Percentiles rank a stretch among this genome's conserved stretches.
Conservation (phyloP, 176 grass and related monocot species). For the Bothriochloa decipiens region DNA sequence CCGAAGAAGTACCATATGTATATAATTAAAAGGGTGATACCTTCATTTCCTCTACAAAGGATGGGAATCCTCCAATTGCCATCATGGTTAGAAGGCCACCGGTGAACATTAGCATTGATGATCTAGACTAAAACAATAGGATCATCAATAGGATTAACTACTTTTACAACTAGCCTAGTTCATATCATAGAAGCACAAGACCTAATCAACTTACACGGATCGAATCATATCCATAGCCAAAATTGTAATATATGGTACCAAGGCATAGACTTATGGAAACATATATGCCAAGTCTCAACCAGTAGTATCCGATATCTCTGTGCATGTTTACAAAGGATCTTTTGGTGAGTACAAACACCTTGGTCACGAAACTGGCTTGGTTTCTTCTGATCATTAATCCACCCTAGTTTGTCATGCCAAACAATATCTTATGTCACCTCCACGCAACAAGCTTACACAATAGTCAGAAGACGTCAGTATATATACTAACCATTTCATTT, state of each 20-base stretch:
- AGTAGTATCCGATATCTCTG: constrained; percentile 59
- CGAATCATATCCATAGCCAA: constrained; percentile 47
- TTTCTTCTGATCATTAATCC: constrained; percentile 20
- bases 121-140: constrained; percentile 49
- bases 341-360: constrained; percentile 48
- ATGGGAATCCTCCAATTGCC: constrained; percentile 79
- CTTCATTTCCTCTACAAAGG: constrained; percentile 84
- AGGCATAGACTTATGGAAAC: constrained; percentile 44
- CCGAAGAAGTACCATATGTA: not conserved
- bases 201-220: constrained; percentile 41
- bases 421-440: not conserved
- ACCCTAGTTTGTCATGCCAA: constrained; percentile 11
- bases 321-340: constrained; percentile 66
- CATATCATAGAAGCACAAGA: not conserved
- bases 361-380: constrained; percentile 46
- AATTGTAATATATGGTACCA: constrained; percentile 54
- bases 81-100: constrained; percentile 59
- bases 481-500: constrained; percentile 37
- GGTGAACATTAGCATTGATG: constrained; percentile 63
- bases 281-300: constrained; percentile 56
- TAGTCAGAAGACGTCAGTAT: not conserved
- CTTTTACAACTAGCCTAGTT: not conserved
- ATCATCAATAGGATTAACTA: not conserved
- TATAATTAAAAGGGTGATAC: constrained; percentile 21
- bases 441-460: not conserved